These are phyloP conservation scores for Cytospora leucostoma DNA, from an alignment of 2,329 filamentous ascomycete species.

Conservation along the genomic window DNA sequence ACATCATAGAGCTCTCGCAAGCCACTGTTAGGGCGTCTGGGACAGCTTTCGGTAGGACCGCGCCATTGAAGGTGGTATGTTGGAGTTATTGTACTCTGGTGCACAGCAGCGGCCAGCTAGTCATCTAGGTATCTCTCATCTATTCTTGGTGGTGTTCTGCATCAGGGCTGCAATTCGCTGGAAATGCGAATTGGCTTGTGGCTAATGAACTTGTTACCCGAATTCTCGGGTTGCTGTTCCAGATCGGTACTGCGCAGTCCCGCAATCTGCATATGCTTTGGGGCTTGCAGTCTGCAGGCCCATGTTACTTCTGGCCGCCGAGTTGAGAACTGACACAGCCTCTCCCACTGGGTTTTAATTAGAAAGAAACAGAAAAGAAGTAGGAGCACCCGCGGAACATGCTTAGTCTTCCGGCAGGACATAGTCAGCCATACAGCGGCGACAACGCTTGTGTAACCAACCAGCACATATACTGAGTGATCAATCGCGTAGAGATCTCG, in stretches of 20 bases:
- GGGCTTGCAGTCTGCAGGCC: conserved; percentile 24
- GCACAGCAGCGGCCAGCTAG: conserved; percentile 17
- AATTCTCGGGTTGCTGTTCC: conserved; percentile 27
- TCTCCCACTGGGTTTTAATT: conserved; percentile 6
- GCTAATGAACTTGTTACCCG: conserved; percentile 24
- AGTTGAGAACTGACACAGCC: conserved; percentile 23
- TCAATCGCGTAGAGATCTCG: background rate
- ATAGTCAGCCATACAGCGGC: background rate
- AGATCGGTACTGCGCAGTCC: conserved; percentile 24
- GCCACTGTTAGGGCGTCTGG: conserved; percentile 12
- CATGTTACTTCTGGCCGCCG: conserved; percentile 7
- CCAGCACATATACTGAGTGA: background rate
- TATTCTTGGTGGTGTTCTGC: conserved; percentile 21
- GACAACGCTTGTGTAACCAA: background rate
- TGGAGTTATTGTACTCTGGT: conserved; percentile 2
- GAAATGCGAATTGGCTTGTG: conserved; percentile 19
- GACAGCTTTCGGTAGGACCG: conserved; percentile 11
- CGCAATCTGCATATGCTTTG: conserved; percentile 9
- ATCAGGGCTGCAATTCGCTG: conserved; percentile 20
- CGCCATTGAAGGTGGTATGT: conserved; percentile 6
- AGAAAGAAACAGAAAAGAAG: conserved; percentile 1
- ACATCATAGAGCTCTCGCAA: conserved; percentile 20
- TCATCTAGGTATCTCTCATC: background rate
- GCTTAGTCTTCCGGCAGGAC: background rate
- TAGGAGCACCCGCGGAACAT: conserved; percentile 3